These are phyloP conservation scores for Lenwebbia sp. DNA, from an alignment of 345 rosid genomes.

Conservation along the genomic window DNA sequence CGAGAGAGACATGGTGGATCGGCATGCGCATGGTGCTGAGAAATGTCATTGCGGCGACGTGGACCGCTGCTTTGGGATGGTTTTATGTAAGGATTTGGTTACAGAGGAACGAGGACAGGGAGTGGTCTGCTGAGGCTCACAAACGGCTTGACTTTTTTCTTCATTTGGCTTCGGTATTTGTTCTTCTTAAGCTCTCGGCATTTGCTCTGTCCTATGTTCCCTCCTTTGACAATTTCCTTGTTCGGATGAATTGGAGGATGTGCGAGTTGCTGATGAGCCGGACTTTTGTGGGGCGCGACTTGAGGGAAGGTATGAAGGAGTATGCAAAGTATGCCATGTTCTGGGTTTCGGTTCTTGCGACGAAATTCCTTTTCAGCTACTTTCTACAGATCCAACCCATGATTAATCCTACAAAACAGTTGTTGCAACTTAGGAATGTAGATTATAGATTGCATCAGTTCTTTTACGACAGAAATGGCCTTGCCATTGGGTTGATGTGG, in stretches of 20 bases:
- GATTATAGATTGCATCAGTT: slow-evolving; percentile 45
- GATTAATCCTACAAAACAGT: slow-evolving; percentile 46
- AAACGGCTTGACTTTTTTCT: slow-evolving; percentile 46
- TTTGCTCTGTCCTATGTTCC: slow-evolving; percentile 53
- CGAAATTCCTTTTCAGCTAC: slow-evolving; percentile 74
- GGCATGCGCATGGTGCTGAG: slow-evolving; percentile 63
- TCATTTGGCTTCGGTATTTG: slow-evolving; percentile 39
- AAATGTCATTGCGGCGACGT: slow-evolving; percentile 38
- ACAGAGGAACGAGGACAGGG: slow-evolving; percentile 42
- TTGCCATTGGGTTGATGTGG: slow-evolving; percentile 68
- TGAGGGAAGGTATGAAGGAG: slow-evolving; percentile 68
- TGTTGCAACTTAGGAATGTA: slow-evolving; percentile 29
- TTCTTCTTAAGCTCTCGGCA: slow-evolving; percentile 63
- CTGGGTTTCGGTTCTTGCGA: slow-evolving; percentile 62
- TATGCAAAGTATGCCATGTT: slow-evolving; percentile 59
- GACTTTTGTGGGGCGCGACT: slow-evolving; percentile 69
- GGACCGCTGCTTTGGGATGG: slow-evolving; percentile 60
- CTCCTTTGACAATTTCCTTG: slow-evolving; percentile 64
- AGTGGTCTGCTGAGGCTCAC: slow-evolving; percentile 61
- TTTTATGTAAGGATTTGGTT: slow-evolving; percentile 75
- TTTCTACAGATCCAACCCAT: slow-evolving; percentile 74
- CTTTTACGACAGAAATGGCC: slow-evolving; percentile 25
- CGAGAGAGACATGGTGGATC: slow-evolving; percentile 45
- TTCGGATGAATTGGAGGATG: slow-evolving; percentile 51
- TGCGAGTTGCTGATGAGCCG: slow-evolving; percentile 45